A percentile compares a stretch with the other conserved stretches of the same genome.
Evolutionary conservation across 306 rosid genomes (phyloP).

Genomic region (Fragaria iinumae): DNA sequence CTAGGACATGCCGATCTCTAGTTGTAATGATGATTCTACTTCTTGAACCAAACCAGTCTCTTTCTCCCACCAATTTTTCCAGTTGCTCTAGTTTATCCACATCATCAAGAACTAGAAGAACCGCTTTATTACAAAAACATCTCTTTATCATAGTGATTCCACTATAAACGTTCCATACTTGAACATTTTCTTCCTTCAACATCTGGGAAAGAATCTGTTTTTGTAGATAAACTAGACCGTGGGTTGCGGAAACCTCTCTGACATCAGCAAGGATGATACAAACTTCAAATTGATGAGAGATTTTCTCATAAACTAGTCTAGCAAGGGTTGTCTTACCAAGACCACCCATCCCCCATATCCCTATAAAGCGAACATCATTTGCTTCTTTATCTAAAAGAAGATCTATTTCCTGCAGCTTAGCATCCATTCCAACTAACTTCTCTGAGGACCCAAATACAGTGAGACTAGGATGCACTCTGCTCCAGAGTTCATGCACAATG

Average conservation of each 20-base stretch:
- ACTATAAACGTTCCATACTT: not conserved
- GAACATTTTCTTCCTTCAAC: not conserved
- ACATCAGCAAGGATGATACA: not conserved
- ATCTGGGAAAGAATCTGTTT: not conserved
- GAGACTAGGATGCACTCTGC: not conserved
- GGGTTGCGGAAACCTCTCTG: not conserved
- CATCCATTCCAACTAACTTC: not conserved
- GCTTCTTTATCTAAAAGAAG: not conserved
- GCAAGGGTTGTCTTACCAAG: not conserved
- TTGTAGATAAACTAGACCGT: not conserved
- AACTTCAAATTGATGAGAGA: not conserved
- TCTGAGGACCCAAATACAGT: not conserved
- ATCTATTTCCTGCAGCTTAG: not conserved
- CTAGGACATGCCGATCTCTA: not conserved
- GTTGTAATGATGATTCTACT: slow-evolving; percentile 16
- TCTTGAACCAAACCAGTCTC: not conserved
- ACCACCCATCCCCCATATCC: slow-evolving; percentile 9
- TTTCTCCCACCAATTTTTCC: not conserved
- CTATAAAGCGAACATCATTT: not conserved
- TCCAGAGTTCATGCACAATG: not conserved
- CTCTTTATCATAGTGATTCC: not conserved
- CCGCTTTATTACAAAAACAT: not conserved
- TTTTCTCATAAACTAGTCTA: not conserved
- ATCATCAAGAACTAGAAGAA: slow-evolving; percentile 15
- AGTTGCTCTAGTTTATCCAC: not conserved